Conservation (phyloP, 345 rosid genomes). For the Excoecaria cochinchinensis region DNA sequence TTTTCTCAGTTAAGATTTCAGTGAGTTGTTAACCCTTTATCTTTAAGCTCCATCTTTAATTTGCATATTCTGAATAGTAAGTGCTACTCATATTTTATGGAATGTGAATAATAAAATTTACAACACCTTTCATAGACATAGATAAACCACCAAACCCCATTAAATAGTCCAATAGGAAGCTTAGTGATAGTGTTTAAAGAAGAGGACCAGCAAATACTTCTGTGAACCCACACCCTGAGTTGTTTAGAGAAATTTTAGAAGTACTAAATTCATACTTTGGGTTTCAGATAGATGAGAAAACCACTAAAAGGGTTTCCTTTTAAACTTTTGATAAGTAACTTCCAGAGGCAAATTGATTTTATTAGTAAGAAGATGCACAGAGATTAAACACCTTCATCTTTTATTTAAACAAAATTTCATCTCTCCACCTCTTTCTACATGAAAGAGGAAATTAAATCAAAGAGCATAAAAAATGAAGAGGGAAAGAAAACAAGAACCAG, state of each 20-base stretch:
- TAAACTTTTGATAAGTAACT: not conserved
- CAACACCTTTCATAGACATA: not conserved
- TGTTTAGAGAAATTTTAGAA: not conserved
- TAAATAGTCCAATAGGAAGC: not conserved
- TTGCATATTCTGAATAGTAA: constrained; percentile 16
- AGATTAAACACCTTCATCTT: not conserved
- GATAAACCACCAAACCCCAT: not conserved
- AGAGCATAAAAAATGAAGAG: not conserved
- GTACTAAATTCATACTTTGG: not conserved
- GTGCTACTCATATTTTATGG: not conserved
- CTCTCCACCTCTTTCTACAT: not conserved
- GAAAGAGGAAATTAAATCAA: not conserved
- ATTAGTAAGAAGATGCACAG: not conserved
- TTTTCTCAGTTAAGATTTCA: constrained; percentile 52
- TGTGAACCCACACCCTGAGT: not conserved
- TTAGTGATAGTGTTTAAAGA: not conserved
- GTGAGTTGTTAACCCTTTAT: constrained; percentile 39
- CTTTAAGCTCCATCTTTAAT: constrained; percentile 25
- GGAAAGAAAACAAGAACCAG: not conserved
- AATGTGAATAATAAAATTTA: not conserved
- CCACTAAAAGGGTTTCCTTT: not conserved
- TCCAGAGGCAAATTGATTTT: not conserved
- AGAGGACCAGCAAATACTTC: not conserved
- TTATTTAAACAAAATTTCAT: not conserved
- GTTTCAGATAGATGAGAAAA: too few species aligned